A percentile compares a stretch with the other conserved stretches of the same genome.
These are phyloP conservation scores for Tylopilus balloui DNA, from an alignment of 768 basidiomycete species.

Conservation along the genomic window DNA sequence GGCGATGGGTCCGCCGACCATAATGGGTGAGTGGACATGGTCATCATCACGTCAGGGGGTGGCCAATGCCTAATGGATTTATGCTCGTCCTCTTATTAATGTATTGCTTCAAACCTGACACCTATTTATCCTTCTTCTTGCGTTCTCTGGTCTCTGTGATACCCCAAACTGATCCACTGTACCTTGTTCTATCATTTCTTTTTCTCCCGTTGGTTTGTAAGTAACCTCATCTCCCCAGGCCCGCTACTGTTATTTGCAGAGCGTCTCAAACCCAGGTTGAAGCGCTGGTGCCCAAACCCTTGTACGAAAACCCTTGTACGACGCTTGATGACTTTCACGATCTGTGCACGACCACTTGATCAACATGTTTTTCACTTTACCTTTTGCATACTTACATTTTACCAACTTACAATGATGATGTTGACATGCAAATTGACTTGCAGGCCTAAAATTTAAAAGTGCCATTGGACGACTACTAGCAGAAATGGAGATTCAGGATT, in stretches of 20 bases:
- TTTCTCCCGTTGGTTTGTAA: neutral
- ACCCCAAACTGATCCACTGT: neutral
- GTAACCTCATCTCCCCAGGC: neutral
- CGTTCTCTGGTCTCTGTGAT: neutral
- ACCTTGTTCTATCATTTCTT: neutral
- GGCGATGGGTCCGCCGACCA: slow-evolving; percentile 19
- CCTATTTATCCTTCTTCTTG: neutral
- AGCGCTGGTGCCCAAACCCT: too few relatives aligned
- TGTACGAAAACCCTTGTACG: neutral
- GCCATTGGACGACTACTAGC: too few relatives aligned
- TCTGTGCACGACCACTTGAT: neutral
- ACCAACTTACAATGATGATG: neutral
- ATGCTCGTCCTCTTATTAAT: neutral
- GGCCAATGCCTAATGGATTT: neutral
- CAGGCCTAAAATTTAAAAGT: too few relatives aligned
- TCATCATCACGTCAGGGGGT: neutral
- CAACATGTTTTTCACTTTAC: neutral
- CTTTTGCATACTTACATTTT: neutral
- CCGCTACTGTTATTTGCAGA: neutral
- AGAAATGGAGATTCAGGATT: too few relatives aligned
- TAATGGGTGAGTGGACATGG: slow-evolving; percentile 12
- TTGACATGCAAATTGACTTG: neutral
- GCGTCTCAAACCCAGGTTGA: neutral
- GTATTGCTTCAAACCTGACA: neutral
- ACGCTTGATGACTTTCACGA: slow-evolving; percentile 4